Evolutionary conservation across 202 grass and related monocot genomes (phyloP), one percentile per base, ranked within the genome.

Genomic region (Schoenoplectus triqueter): DNA sequence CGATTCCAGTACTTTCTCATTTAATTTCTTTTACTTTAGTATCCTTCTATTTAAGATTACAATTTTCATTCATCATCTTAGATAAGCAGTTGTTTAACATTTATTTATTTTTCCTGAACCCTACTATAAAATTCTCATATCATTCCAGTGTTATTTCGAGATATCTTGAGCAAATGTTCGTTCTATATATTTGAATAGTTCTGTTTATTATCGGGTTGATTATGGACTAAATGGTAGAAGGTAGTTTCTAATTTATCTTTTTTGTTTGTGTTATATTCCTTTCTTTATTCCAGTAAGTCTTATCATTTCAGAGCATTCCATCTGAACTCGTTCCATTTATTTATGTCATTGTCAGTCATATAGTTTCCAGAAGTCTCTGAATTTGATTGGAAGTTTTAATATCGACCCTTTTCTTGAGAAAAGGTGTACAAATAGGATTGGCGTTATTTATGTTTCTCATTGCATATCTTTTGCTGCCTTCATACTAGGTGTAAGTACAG

Each of bases 1-100:
- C 76, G 87, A 66, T 87, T 86, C 82, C 74, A 83, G 69, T 85
- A 86, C 86, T 88, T 86, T 73, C 60, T 62, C 75, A 79, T 61
- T 79, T 79, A 79, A 78, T 68, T 54, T 67, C 10, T 51, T 82
- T 82, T 82, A 82, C 45, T 82, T 67, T 67, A 8, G 67, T 62
- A 65, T 67, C 59, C 47, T 66, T 82, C 67, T 44, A 50, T 65
- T 67, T 61, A 42, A 79, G 56, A 56, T 77, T 56, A 77, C 19
- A 13, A 46, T 55, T 56, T 54, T 77, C 8, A 20, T n/a, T 77
- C 51, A 56, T 77, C 56, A 56, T 77, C 51, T 56, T 77, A 77
- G 73, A 56, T 56, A 14, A 21, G 21, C 9, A 56, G 50, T 2
- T 56, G 19, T 55, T 77, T 77, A 40, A 10, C 7, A 79, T 0